Percentiles rank a stretch among this genome's conserved stretches.
phyloP scores from a whole-genome alignment of 768 basidiomycete genomes.

The Lyophyllum semitale region DNA sequence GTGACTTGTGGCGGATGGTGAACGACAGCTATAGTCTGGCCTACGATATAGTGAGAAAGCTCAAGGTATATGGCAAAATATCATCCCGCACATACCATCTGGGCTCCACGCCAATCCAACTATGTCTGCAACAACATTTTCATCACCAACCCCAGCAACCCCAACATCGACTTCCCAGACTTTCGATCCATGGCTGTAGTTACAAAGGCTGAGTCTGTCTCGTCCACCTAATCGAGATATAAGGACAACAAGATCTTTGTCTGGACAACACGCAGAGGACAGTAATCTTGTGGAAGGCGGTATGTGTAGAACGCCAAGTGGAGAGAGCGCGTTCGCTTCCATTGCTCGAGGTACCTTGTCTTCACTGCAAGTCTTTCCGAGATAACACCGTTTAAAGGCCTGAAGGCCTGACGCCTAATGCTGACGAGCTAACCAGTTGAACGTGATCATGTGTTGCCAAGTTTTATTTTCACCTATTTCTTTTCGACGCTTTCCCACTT shows the following conservation, averaged over 20 bases:
- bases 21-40: constrained; percentile 71
- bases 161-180: constrained; percentile 81
- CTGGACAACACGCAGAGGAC: constrained; percentile 74
- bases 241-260: constrained; percentile 77
- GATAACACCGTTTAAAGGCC: too few species aligned
- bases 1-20: constrained; percentile 70
- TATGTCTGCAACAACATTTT: constrained; percentile 48
- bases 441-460: background rate
- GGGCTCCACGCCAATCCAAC: constrained; percentile 79
- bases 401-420: too few species aligned
- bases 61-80: constrained; percentile 4
- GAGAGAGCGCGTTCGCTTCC: constrained; percentile 51
- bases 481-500: background rate
- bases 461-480: background rate
- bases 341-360: constrained; percentile 24
- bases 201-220: constrained; percentile 79
- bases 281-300: constrained; percentile 61
- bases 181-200: constrained; percentile 70
- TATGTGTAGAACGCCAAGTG: constrained; percentile 58
- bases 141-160: constrained; percentile 43
- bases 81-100: constrained; percentile 52
- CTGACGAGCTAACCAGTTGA: too few species aligned
- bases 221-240: constrained; percentile 67
- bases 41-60: constrained; percentile 34
- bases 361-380: background rate